Evolutionary conservation across 352 stramenopile genomes (phyloP).

Genomic region (Hyaloperonospora brassicae): DNA sequence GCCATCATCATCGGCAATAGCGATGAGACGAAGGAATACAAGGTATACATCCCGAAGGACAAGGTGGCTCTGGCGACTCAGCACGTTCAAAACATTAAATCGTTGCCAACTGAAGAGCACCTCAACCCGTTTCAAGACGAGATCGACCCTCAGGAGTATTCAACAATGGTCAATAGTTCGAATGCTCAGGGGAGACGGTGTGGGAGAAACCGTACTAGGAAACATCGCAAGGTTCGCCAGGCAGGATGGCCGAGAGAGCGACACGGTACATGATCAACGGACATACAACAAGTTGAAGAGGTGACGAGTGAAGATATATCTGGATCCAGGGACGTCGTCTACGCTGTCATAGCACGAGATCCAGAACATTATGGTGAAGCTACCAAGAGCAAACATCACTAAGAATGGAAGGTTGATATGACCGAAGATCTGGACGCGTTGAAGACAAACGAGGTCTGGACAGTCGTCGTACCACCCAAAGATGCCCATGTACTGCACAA

Average conservation of each 20-base stretch:
- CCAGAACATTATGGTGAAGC: too few species aligned
- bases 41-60: neutral
- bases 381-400: too few species aligned
- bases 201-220: neutral
- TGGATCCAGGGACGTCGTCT: too few species aligned
- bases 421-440: too few species aligned
- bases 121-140: too few species aligned
- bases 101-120: neutral
- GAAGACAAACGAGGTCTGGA: too few species aligned
- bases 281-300: too few species aligned
- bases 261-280: constrained; percentile 1
- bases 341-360: too few species aligned
- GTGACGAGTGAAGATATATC: too few species aligned
- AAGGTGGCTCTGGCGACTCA: neutral
- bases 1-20: neutral
- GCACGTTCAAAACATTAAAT: neutral
- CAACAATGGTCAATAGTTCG: neutral
- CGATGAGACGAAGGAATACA: neutral
- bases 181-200: neutral
- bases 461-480: too few species aligned
- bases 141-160: neutral
- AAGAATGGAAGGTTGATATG: too few species aligned
- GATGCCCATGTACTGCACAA: too few species aligned
- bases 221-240: neutral
- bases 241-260: neutral